These are phyloP conservation scores for Podospora pseudocomata DNA, from an alignment of 495 filamentous ascomycete genomes.

Conservation along the genomic window DNA sequence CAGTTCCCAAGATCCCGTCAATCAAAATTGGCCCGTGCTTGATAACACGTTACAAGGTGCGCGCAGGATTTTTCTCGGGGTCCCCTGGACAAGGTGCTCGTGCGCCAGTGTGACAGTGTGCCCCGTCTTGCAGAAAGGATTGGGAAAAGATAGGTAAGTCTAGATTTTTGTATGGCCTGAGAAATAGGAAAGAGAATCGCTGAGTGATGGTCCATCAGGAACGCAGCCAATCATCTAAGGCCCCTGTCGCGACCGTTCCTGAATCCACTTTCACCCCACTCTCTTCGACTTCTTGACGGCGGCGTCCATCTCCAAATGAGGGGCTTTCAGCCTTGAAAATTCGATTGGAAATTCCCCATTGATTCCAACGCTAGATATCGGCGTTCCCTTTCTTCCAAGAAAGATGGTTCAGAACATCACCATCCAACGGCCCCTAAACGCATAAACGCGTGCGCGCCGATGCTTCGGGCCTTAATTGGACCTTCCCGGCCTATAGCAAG, in stretches of 20 bases:
- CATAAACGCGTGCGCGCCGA: not conserved
- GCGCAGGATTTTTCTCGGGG: conserved; percentile 1
- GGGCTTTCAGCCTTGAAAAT: too few relatives aligned
- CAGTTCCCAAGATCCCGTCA: not conserved
- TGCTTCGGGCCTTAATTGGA: conserved; percentile 5
- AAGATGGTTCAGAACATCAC: not conserved
- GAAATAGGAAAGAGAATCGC: not conserved
- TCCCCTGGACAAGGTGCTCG: not conserved
- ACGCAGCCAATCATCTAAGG: not conserved
- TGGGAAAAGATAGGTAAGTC: not conserved
- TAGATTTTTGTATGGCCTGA: not conserved
- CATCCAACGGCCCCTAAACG: not conserved
- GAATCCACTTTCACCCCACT: too few relatives aligned
- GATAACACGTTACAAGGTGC: not conserved
- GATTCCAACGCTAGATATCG: too few relatives aligned
- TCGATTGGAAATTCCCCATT: too few relatives aligned
- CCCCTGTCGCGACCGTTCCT: not conserved
- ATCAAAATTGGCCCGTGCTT: not conserved
- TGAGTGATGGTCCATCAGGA: not conserved
- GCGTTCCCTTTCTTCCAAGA: too few relatives aligned
- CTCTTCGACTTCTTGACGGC: too few relatives aligned
- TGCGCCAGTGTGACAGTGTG: conserved; percentile 6
- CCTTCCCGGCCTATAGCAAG: not conserved
- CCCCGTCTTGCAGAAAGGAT: not conserved
- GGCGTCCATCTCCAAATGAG: too few relatives aligned